These are phyloP conservation scores for Hamigera avellanea DNA, from an alignment of 495 filamentous ascomycete genomes.

Conservation along the genomic window DNA sequence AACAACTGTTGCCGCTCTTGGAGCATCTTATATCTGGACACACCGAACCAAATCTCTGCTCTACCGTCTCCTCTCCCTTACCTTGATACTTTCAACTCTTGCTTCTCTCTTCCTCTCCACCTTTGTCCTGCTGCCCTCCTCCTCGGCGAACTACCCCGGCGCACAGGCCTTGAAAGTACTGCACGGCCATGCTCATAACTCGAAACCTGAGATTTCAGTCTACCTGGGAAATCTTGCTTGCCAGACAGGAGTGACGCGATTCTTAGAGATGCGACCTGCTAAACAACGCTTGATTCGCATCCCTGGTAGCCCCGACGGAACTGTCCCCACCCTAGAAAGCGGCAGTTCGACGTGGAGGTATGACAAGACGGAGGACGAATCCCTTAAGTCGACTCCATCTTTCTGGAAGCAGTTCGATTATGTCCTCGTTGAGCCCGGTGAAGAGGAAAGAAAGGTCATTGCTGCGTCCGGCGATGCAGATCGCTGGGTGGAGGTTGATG, in stretches of 20 bases:
- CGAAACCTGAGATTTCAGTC: constrained; percentile 30
- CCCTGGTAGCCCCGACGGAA: not conserved
- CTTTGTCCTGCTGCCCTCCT: constrained; percentile 53
- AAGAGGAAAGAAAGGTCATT: constrained; percentile 36
- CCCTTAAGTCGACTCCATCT: constrained; percentile 37
- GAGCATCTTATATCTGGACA: constrained; percentile 63
- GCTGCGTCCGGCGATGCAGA: constrained; percentile 17
- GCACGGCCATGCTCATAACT: constrained; percentile 21
- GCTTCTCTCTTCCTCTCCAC: constrained; percentile 46
- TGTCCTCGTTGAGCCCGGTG: constrained; percentile 52
- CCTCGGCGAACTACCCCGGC: constrained; percentile 81
- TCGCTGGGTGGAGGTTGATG: constrained; percentile 59
- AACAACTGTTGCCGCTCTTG: constrained; percentile 65
- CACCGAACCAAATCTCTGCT: constrained; percentile 46
- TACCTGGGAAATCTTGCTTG: constrained; percentile 82
- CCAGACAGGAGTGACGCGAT: constrained; percentile 90
- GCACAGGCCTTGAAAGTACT: constrained; percentile 54
- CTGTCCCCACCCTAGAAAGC: not conserved
- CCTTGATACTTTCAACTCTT: constrained; percentile 44
- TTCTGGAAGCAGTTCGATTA: constrained; percentile 87
- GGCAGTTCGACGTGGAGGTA: constrained; percentile 33
- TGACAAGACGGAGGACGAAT: constrained; percentile 41
- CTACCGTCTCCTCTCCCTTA: constrained; percentile 45
- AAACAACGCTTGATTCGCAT: constrained; percentile 2
- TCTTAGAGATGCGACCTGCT: constrained; percentile 40